Conservation (phyloP, 2,329 filamentous ascomycete species). For the Cladophialophora bantiana region DNA sequence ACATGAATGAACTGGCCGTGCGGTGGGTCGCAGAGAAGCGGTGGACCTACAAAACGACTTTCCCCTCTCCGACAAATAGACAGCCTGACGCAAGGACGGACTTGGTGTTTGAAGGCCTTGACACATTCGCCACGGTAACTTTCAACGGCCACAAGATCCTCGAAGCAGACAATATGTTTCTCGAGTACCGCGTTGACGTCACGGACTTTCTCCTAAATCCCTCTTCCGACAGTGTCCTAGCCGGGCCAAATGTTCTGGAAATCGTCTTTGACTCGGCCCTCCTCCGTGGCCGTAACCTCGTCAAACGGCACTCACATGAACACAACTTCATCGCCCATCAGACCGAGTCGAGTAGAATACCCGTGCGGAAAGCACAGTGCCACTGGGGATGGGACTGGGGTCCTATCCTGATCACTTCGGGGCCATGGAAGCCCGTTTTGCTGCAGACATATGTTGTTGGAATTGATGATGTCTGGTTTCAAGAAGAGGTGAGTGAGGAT, state of each 20-base stretch:
- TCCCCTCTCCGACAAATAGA: conserved; percentile 55
- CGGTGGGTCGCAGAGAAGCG: conserved; percentile 76
- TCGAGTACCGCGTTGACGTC: conserved; percentile 73
- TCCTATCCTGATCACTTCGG: conserved; percentile 66
- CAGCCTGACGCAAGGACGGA: conserved; percentile 55
- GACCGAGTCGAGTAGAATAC: conserved; percentile 53
- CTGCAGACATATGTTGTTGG: conserved; percentile 68
- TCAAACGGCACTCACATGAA: conserved; percentile 49
- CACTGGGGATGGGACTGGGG: conserved; percentile 78
- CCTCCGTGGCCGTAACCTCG: conserved; percentile 49
- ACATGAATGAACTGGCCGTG: conserved; percentile 74
- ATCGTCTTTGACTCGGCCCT: conserved; percentile 58
- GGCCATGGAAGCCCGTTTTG: conserved; percentile 70
- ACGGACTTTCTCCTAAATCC: conserved; percentile 55
- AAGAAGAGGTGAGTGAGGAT: conserved; percentile 49
- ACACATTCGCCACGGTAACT: conserved; percentile 76
- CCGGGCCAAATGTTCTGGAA: conserved; percentile 50
- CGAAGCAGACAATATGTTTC: conserved; percentile 79
- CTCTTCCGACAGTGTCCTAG: conserved; percentile 34
- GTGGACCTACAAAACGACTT: conserved; percentile 73
- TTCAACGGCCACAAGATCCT: conserved; percentile 73
- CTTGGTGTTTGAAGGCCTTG: conserved; percentile 77
- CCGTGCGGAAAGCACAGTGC: conserved; percentile 57
- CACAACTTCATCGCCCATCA: conserved; percentile 57
- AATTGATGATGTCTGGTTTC: conserved; percentile 65